A percentile compares a stretch with the other conserved stretches of the same genome.
These are phyloP conservation scores for Rhodotorula sp. DNA, from an alignment of 1,284 basidiomycete species.

Conservation along the genomic window DNA sequence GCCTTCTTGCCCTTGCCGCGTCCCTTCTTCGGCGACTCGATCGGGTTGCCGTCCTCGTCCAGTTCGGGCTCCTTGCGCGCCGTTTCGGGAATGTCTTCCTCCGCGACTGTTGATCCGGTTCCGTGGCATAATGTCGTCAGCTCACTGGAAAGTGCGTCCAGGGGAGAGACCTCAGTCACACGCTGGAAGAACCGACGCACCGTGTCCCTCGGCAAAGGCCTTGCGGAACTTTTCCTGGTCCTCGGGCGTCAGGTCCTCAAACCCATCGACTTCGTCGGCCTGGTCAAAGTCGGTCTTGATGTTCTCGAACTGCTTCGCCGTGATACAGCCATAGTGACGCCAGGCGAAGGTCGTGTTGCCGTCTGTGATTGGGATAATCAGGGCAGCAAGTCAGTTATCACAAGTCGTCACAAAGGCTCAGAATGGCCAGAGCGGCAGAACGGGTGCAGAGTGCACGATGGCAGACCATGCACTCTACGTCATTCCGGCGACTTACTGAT, in stretches of 20 bases:
- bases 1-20: conserved; percentile 8
- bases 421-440: neutral
- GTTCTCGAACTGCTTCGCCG: conserved; percentile 31
- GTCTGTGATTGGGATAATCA: neutral
- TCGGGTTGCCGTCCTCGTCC: conserved; percentile 14
- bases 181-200: conserved; percentile 6
- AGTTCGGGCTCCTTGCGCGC: conserved; percentile 34
- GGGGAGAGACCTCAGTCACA: too few relatives aligned
- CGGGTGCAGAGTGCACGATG: neutral
- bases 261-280: conserved; percentile 40
- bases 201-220: conserved; percentile 34
- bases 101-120: too few relatives aligned
- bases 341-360: conserved; percentile 44
- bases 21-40: conserved; percentile 19
- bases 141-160: neutral
- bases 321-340: conserved; percentile 48
- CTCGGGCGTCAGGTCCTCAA: conserved; percentile 38
- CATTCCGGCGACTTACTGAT: conserved; percentile 3
- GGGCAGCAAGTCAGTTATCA: neutral
- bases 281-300: conserved; percentile 21
- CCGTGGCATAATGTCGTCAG: too few relatives aligned
- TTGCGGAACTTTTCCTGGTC: conserved; percentile 39
- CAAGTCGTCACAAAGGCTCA: too few relatives aligned
- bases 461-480: neutral
- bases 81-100: conserved; percentile 41